Conservation (phyloP, 2,329 filamentous ascomycete genomes). For the Pseudogymnoascus sp. region DNA sequence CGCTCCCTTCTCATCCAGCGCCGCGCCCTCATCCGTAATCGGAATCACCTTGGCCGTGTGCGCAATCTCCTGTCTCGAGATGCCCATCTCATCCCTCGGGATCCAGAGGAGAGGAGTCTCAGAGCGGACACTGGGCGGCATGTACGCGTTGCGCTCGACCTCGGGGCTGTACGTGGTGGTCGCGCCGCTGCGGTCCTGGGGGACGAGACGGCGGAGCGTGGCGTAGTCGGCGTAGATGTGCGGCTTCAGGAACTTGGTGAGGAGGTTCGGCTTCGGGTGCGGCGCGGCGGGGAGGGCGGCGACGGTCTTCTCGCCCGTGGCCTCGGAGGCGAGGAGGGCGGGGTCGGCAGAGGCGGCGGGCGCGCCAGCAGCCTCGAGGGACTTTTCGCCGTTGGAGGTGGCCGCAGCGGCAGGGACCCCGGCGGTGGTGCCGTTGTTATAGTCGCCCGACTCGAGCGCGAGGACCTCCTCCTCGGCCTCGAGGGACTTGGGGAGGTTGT, state of each 20-base stretch:
- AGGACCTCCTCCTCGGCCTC: constrained; percentile 46
- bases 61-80: constrained; percentile 68
- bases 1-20: constrained; percentile 61
- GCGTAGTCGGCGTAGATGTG: constrained; percentile 68
- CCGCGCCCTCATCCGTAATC: constrained; percentile 72
- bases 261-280: constrained; percentile 45
- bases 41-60: constrained; percentile 64
- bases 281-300: constrained; percentile 23
- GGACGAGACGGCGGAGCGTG: constrained; percentile 60
- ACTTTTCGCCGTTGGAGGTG: constrained; percentile 17
- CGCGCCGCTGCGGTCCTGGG: constrained; percentile 37
- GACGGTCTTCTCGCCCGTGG: constrained; percentile 13
- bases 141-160: constrained; percentile 60
- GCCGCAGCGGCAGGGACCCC: constrained; percentile 9
- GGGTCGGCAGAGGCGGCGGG: constrained; percentile 18
- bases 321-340: constrained; percentile 12
- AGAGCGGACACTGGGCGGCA: constrained; percentile 60
- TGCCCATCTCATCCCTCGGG: constrained; percentile 63
- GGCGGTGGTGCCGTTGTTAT: no score
- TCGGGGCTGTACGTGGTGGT: constrained; percentile 53
- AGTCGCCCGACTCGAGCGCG: constrained; percentile 14
- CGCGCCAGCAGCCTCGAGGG: constrained; percentile 18
- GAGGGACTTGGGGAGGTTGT: constrained; percentile 70
- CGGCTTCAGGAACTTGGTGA: constrained; percentile 66
- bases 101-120: constrained; percentile 72